Conservation (phyloP, 2,329 filamentous ascomycete genomes). For the Calonectria honghensis region DNA sequence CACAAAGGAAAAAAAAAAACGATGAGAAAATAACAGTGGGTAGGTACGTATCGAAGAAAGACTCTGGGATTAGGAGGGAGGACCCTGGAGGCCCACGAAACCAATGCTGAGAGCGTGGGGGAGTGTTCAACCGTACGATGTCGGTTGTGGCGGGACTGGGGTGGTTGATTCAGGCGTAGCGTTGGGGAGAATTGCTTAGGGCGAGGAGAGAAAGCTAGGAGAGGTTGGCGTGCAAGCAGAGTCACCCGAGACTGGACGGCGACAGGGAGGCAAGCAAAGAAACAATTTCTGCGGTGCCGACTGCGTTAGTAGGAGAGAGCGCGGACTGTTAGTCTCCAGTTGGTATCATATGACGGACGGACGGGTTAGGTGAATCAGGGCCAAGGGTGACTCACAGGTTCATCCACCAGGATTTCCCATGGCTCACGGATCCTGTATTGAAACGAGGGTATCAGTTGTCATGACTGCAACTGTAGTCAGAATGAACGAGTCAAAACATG, state of each 20-base stretch:
- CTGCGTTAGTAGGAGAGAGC: conserved; percentile 7
- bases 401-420: conserved; percentile 1
- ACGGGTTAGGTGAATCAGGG: conserved; percentile 28
- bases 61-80: conserved; percentile 5
- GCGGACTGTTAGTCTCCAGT: conserved; percentile 13
- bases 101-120: conserved; percentile 40
- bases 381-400: conserved; percentile 33
- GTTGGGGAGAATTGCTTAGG: conserved; percentile 43
- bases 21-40: conserved; percentile 18
- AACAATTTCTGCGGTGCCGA: conserved; percentile 27
- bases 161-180: conserved; percentile 27
- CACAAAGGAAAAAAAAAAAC: background rate
- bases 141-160: conserved; percentile 27
- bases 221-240: conserved; percentile 39
- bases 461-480: conserved; percentile 12
- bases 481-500: conserved; percentile 20
- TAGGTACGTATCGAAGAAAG: conserved; percentile 22
- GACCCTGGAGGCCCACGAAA: conserved; percentile 28
- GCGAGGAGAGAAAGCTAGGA: conserved; percentile 36
- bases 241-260: conserved; percentile 45
- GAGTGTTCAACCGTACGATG: conserved; percentile 42
- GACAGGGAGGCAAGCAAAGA: conserved; percentile 27
- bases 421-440: background rate
- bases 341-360: conserved; percentile 30
- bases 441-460: background rate